Evolutionary conservation across 805 yeast genomes (phyloP), one percentile per base, ranked within the genome.

Genomic region (Kazachstania taianensis): DNA sequence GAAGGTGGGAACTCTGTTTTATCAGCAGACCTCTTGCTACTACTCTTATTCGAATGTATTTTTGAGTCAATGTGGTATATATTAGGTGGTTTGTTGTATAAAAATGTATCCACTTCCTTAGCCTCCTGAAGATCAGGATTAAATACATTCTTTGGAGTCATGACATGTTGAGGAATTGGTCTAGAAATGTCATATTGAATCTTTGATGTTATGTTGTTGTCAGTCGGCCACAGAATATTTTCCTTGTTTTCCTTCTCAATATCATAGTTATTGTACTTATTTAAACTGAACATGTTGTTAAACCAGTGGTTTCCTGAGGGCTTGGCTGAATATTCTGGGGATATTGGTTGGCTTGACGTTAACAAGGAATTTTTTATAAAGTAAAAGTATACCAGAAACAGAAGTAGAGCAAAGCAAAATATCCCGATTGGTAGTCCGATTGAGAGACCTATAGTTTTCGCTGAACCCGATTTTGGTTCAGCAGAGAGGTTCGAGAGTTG

Each of bases 351-450:
- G 7, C 28, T 32, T 4, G 30, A 25, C 7, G 22, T 23, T 7
- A 31, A 12, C 7, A 39, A 27, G 7, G 30, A 10, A 22, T 36
- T 37, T 26, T 37, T 46, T 7, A 36, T 38, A 18, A 43, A 42
- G 27, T 37, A 44, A 18, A 44, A 44, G 35, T 42, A 46, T 3
- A 45, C 24, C 19, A 51, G 32, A 31, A 53, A 38, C 20, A 48
- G 15, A 3, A 44, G 10, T 13, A 55, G 30, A 2, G 49, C 51
- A 6, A 52, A 36, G 28, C 45, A 42, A 33, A 54, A 50, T 7
- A 56, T 37, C 1, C 56, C 59, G 10, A 56, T 40, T 3, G 61
- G 61, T 13, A 56, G 37, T 2, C 61, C 61, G 17, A 56, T 46
- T 5, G 59, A 44, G n/a, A 56, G 35, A 1, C 54, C 61, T 20